Evolutionary conservation across 2,329 filamentous ascomycete genomes (phyloP).

Genomic region (Penicillium sclerotiorum): DNA sequence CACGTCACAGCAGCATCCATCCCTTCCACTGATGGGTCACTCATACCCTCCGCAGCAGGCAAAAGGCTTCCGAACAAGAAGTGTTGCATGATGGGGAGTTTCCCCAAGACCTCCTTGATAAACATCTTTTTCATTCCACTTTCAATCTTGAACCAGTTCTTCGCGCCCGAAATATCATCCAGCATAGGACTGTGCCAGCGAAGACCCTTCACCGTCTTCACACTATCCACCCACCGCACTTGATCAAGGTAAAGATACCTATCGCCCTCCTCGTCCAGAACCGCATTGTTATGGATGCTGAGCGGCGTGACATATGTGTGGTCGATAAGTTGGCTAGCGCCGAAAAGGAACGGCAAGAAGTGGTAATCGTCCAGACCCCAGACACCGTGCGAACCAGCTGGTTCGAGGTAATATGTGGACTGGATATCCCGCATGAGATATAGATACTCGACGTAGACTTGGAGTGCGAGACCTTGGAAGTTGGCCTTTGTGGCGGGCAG

Average conservation of each 20-base stretch:
- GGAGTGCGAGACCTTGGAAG: slow-evolving; percentile 73
- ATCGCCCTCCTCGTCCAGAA: slow-evolving; percentile 79
- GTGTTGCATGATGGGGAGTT: slow-evolving; percentile 97
- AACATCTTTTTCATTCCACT: slow-evolving; percentile 98
- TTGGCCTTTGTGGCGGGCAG: slow-evolving; percentile 58
- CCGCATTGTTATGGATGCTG: slow-evolving; percentile 83
- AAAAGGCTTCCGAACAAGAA: slow-evolving; percentile 90
- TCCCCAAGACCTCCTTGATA: slow-evolving; percentile 84
- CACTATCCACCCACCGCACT: slow-evolving; percentile 90
- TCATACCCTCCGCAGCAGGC: slow-evolving; percentile 79
- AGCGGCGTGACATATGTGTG: slow-evolving; percentile 79
- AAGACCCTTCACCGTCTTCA: slow-evolving; percentile 92
- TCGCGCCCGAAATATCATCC: slow-evolving; percentile 91
- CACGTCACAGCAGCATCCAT: slow-evolving; percentile 56
- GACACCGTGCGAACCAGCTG: slow-evolving; percentile 93
- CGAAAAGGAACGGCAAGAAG: slow-evolving; percentile 93
- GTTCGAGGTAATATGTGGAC: slow-evolving; percentile 92
- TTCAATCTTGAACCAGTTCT: slow-evolving; percentile 90
- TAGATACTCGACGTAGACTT: slow-evolving; percentile 81
- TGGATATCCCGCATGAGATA: slow-evolving; percentile 85
- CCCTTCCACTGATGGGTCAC: slow-evolving; percentile 46
- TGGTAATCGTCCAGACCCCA: slow-evolving; percentile 99
- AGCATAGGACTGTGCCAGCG: slow-evolving; percentile 98
- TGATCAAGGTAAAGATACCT: slow-evolving; percentile 93
- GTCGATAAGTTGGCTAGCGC: slow-evolving; percentile 82